Evolutionary conservation across 305 asterid species (phyloP).

Genomic region (Fraxinus baroniana): DNA sequence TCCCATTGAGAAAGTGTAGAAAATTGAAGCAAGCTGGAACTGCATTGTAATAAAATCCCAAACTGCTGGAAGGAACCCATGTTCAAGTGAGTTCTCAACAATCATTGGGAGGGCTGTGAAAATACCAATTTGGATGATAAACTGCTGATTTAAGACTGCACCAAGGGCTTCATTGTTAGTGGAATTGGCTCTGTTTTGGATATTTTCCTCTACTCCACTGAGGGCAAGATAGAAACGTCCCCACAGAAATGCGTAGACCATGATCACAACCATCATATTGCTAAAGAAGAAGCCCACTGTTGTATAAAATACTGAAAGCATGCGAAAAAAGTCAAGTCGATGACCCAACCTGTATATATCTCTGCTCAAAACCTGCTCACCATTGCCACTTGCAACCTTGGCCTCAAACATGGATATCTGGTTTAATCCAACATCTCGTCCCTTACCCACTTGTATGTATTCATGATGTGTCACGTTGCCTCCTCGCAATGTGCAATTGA

Average conservation of each 20-base stretch:
- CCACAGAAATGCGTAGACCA: constrained; percentile 84
- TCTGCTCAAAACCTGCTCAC: constrained; percentile 90
- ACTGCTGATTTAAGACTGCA: constrained; percentile 86
- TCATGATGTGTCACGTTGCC: constrained; percentile 97
- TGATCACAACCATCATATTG: constrained; percentile 76
- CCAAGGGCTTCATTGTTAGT: constrained; percentile 76
- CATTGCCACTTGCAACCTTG: constrained; percentile 92
- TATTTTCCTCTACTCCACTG: constrained; percentile 63
- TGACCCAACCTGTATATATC: constrained; percentile 93
- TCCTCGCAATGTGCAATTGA: constrained; percentile 88
- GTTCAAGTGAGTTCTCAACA: constrained; percentile 85
- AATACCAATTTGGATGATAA: constrained; percentile 79
- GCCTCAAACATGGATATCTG: constrained; percentile 98
- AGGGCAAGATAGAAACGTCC: constrained; percentile 90
- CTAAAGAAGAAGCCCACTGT: constrained; percentile 86
- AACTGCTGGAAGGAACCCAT: constrained; percentile 76
- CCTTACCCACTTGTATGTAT: constrained; percentile 94
- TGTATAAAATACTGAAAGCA: constrained; percentile 92
- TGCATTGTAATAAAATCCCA: constrained; percentile 96
- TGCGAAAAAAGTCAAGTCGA: constrained; percentile 89
- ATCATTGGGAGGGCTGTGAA: constrained; percentile 95
- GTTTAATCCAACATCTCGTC: constrained; percentile 94
- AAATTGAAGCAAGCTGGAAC: constrained; percentile 72
- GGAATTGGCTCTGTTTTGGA: constrained; percentile 38
- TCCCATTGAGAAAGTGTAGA: constrained; percentile 93